These are phyloP conservation scores for Colletotrichum trifolii DNA, from an alignment of 2,329 filamentous ascomycete genomes.

Conservation along the genomic window DNA sequence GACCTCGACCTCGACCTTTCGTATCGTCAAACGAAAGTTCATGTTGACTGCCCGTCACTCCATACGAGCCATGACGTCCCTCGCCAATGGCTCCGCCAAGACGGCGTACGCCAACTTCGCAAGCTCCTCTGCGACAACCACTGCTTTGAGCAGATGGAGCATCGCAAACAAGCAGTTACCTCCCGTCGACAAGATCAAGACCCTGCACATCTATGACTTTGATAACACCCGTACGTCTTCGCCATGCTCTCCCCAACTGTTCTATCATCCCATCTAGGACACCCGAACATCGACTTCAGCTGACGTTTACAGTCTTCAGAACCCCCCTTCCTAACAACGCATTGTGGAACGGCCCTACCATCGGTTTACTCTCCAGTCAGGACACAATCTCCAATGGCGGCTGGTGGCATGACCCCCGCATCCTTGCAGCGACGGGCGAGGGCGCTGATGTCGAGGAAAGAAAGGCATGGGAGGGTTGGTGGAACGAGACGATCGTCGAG, in stretches of 20 bases:
- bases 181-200: conserved; percentile 76
- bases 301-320: conserved; percentile 75
- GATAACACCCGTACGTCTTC: conserved; percentile 81
- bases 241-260: conserved; percentile 5
- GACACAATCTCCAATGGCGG: conserved; percentile 85
- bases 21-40: conserved; percentile 30
- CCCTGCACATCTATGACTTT: conserved; percentile 95
- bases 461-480: conserved; percentile 90
- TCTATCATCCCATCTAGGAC: background rate
- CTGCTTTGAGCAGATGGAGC: conserved; percentile 86
- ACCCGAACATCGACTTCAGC: conserved; percentile 23
- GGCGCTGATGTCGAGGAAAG: conserved; percentile 85
- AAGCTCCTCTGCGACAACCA: conserved; percentile 65
- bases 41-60: conserved; percentile 37
- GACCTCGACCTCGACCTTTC: conserved; percentile 18
- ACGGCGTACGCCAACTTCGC: conserved; percentile 15
- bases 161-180: conserved; percentile 75
- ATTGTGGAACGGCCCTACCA: conserved; percentile 83
- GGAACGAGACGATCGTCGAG: conserved; percentile 91
- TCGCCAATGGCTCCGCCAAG: conserved; percentile 37
- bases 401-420: conserved; percentile 95
- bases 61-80: conserved; percentile 38
- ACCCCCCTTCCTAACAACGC: conserved; percentile 90
- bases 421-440: conserved; percentile 86
- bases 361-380: conserved; percentile 80